phyloP scores from a whole-genome alignment of 306 rosid species.

The Vigna hirtella region DNA sequence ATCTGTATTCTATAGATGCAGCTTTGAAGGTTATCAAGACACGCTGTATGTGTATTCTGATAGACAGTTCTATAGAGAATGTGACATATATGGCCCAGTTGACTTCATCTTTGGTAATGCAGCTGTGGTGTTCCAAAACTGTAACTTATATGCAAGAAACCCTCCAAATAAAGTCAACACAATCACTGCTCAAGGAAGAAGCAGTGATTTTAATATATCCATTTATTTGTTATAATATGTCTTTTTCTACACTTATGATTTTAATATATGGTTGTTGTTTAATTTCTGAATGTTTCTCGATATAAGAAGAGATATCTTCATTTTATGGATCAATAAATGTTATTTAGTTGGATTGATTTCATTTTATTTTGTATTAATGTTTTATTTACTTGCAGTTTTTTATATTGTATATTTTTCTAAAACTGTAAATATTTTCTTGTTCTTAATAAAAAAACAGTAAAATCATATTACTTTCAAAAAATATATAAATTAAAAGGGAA shows the following conservation, averaged over 20 bases:
- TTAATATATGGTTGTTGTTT: neutral
- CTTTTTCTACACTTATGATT: too few relatives aligned
- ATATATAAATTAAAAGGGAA: too few relatives aligned
- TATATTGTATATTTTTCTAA: too few relatives aligned
- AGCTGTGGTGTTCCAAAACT: conserved; percentile 64
- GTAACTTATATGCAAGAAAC: conserved; percentile 58
- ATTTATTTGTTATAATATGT: too few relatives aligned
- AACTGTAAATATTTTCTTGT: neutral
- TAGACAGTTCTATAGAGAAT: conserved; percentile 78
- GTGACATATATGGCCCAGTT: conserved; percentile 79
- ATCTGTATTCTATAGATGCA: conserved; percentile 71
- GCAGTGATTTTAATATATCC: too few relatives aligned
- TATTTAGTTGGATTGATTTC: neutral
- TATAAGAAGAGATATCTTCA: neutral
- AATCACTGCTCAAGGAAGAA: conserved; percentile 68
- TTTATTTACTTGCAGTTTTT: too few relatives aligned
- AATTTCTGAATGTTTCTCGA: neutral
- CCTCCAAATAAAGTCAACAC: conserved; percentile 68
- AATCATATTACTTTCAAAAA: too few relatives aligned
- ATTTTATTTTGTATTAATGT: too few relatives aligned
- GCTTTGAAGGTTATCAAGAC: conserved; percentile 86
- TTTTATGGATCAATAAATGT: neutral
- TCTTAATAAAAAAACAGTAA: too few relatives aligned
- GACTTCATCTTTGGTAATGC: conserved; percentile 86
- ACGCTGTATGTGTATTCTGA: conserved; percentile 74